Conservation (phyloP, 75 land plant species). For the Chamaecyparis obtusa region DNA sequence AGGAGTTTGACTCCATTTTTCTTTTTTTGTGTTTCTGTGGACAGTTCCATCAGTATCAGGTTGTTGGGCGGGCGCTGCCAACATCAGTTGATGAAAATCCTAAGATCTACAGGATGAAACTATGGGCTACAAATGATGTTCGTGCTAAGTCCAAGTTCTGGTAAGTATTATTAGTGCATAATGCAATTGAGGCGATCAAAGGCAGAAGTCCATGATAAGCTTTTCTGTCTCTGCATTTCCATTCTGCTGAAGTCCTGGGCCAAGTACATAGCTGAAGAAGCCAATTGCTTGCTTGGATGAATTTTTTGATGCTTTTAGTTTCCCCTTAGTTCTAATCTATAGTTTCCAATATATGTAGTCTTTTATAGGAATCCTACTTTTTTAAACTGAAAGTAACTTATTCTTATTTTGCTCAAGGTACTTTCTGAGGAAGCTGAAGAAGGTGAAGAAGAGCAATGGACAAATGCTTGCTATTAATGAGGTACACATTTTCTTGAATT, state of each 20-base stretch:
- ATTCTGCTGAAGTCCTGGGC: too few species aligned
- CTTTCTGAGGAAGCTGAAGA: constrained; percentile 87
- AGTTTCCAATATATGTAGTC: background rate
- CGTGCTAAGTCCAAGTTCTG: constrained; percentile 67
- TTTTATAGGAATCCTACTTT: background rate
- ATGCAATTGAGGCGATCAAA: background rate
- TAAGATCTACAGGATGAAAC: constrained; percentile 59
- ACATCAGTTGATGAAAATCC: constrained; percentile 44
- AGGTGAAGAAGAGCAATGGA: constrained; percentile 89
- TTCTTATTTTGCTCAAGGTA: constrained; percentile 42
- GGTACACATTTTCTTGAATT: constrained; percentile 24
- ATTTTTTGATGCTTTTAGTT: background rate
- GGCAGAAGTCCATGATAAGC: background rate
- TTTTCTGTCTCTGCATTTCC: background rate
- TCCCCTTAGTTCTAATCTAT: background rate
- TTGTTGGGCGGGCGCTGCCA: constrained; percentile 55
- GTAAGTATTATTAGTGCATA: constrained; percentile 9
- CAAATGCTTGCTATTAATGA: constrained; percentile 90
- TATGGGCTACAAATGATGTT: constrained; percentile 61
- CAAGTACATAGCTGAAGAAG: background rate
- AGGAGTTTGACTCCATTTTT: background rate
- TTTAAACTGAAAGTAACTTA: background rate
- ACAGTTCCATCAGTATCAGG: constrained; percentile 71
- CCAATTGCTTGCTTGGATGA: background rate
- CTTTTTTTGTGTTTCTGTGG: background rate